phyloP scores from a whole-genome alignment of 2,329 filamentous ascomycete genomes.

The Ophiostoma ips region DNA sequence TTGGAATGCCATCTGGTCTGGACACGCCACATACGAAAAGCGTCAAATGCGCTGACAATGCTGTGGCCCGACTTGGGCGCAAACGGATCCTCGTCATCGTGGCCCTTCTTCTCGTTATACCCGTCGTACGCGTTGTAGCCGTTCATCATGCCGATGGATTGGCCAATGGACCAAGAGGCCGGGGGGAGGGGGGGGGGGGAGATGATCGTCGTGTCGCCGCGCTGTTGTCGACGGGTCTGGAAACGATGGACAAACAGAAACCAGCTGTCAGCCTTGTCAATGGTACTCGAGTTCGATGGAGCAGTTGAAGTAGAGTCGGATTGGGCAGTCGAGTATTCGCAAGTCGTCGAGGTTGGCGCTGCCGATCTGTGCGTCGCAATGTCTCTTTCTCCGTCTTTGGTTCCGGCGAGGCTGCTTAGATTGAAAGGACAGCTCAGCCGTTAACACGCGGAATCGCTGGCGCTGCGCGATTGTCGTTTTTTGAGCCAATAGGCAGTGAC shows the following conservation, averaged over 20 bases:
- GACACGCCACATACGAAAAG: slow-evolving; percentile 58
- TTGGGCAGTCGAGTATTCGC: not conserved
- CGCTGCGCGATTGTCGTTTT: not conserved
- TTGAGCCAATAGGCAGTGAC: slow-evolving; percentile 3
- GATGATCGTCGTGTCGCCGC: too few relatives aligned
- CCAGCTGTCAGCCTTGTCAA: too few relatives aligned
- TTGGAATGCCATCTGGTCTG: not conserved
- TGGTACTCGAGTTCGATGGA: too few relatives aligned
- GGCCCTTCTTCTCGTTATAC: slow-evolving; percentile 46
- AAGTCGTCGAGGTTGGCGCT: not conserved
- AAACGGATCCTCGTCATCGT: slow-evolving; percentile 66
- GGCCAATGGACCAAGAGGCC: not conserved
- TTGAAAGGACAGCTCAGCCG: slow-evolving; percentile 13
- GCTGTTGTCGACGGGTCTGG: not conserved
- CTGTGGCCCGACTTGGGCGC: slow-evolving; percentile 46
- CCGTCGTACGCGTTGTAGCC: slow-evolving; percentile 72
- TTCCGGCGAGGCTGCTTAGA: not conserved
- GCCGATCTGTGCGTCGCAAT: not conserved
- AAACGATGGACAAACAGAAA: too few relatives aligned
- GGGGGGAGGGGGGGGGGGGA: not conserved
- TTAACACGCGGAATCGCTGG: not conserved
- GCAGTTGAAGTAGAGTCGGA: too few relatives aligned
- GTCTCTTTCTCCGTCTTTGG: not conserved
- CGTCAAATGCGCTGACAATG: slow-evolving; percentile 81
- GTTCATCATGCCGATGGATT: slow-evolving; percentile 45